phyloP scores from a whole-genome alignment of 306 rosid species.

The Quercus aquifolioides region DNA sequence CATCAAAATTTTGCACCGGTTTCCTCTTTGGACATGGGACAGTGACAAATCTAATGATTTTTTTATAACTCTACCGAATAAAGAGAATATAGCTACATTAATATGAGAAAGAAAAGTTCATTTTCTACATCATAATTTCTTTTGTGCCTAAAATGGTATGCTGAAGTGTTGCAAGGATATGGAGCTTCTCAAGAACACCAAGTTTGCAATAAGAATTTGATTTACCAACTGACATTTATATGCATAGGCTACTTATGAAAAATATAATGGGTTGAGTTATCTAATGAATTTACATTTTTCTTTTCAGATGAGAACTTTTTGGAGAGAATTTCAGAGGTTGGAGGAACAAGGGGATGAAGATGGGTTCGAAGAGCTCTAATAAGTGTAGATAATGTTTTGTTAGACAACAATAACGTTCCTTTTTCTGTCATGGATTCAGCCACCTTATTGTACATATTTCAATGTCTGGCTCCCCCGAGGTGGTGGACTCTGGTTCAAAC shows the following conservation, averaged over 20 bases:
- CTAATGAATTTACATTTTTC: conserved; percentile 7
- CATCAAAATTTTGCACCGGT: too few relatives aligned
- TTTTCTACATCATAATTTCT: neutral
- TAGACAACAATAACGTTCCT: neutral
- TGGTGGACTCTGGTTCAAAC: too few relatives aligned
- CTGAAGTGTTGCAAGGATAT: neutral
- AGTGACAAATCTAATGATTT: too few relatives aligned
- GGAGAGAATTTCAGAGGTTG: conserved; percentile 50
- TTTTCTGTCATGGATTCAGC: neutral
- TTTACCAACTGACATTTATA: neutral
- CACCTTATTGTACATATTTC: neutral
- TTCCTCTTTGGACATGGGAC: too few relatives aligned
- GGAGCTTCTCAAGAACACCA: neutral
- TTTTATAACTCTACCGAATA: neutral
- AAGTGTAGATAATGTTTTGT: neutral
- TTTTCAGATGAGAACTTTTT: conserved; percentile 59
- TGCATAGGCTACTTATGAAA: neutral
- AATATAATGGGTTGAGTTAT: neutral
- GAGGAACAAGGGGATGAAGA: conserved; percentile 73
- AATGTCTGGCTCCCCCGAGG: too few relatives aligned
- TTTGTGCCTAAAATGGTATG: neutral
- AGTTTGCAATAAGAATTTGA: neutral
- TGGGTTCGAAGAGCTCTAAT: conserved; percentile 67
- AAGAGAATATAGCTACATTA: neutral
- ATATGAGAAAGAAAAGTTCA: neutral